These are phyloP conservation scores for Fusarium paranaense DNA, from an alignment of 2,329 filamentous ascomycete genomes.

Conservation along the genomic window DNA sequence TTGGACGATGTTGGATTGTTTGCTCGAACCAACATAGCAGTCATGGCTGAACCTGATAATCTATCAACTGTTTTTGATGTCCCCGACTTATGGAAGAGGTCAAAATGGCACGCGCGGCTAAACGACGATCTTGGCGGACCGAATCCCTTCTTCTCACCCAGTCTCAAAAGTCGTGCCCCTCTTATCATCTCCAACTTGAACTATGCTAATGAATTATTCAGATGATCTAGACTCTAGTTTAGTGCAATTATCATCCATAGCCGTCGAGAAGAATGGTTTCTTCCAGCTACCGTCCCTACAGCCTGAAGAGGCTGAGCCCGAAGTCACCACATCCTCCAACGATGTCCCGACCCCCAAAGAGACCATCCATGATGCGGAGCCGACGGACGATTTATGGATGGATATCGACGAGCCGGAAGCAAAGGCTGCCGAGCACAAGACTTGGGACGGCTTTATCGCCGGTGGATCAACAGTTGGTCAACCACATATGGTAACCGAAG, in stretches of 20 bases:
- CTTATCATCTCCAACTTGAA: not conserved
- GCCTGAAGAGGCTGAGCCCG: constrained; percentile 17
- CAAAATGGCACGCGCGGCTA: constrained; percentile 59
- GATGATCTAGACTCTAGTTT: constrained; percentile 27
- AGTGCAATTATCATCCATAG: constrained; percentile 33
- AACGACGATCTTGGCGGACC: constrained; percentile 24
- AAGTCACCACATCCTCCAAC: constrained; percentile 12
- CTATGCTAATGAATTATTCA: constrained; percentile 11
- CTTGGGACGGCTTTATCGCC: constrained; percentile 77
- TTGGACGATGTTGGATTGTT: constrained; percentile 24
- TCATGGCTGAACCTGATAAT: constrained; percentile 54
- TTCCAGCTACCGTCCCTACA: constrained; percentile 42
- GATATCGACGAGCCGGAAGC: constrained; percentile 47
- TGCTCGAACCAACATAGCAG: constrained; percentile 9
- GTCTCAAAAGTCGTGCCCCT: constrained; percentile 48
- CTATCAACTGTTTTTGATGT: constrained; percentile 71
- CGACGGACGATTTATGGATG: constrained; percentile 59
- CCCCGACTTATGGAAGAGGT: constrained; percentile 69
- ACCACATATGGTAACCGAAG: constrained; percentile 75
- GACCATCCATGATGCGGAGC: constrained; percentile 14
- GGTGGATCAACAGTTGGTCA: constrained; percentile 49
- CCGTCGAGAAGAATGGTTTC: constrained; percentile 46
- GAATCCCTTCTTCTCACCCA: constrained; percentile 58
- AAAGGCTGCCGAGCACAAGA: constrained; percentile 62
- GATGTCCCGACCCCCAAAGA: constrained; percentile 8